Evolutionary conservation across 2,329 filamentous ascomycete species (phyloP).

Genomic region (Sporothrix variecibatus): DNA sequence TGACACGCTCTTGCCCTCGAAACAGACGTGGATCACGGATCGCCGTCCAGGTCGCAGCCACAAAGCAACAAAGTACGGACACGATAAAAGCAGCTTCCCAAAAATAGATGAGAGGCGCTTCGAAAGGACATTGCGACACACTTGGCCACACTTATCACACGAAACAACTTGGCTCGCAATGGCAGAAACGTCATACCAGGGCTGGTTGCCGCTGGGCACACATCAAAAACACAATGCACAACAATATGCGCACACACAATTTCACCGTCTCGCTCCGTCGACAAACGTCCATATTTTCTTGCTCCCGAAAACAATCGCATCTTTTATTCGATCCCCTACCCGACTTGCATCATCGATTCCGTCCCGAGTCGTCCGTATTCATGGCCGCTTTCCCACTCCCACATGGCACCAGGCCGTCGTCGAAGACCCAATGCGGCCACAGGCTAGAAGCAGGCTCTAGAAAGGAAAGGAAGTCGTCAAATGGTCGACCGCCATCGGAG

Average conservation of each 20-base stretch:
- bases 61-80: background rate
- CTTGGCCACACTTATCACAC: background rate
- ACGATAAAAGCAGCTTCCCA: background rate
- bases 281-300: background rate
- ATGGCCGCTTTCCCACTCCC: background rate
- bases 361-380: background rate
- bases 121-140: background rate
- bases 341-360: background rate
- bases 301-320: background rate
- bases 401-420: constrained; percentile 5
- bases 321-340: background rate
- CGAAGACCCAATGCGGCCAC: background rate
- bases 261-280: background rate
- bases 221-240: background rate
- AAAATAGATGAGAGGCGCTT: constrained; percentile 10
- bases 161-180: background rate
- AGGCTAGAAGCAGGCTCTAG: constrained; percentile 1
- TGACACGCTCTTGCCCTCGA: constrained; percentile 7
- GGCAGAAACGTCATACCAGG: background rate
- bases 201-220: background rate
- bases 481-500: background rate
- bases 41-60: background rate
- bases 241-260: background rate
- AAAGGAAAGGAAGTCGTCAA: background rate
- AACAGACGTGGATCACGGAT: constrained; percentile 19